Evolutionary conservation across 306 rosid species (phyloP).

Genomic region (Prunus campanulata): DNA sequence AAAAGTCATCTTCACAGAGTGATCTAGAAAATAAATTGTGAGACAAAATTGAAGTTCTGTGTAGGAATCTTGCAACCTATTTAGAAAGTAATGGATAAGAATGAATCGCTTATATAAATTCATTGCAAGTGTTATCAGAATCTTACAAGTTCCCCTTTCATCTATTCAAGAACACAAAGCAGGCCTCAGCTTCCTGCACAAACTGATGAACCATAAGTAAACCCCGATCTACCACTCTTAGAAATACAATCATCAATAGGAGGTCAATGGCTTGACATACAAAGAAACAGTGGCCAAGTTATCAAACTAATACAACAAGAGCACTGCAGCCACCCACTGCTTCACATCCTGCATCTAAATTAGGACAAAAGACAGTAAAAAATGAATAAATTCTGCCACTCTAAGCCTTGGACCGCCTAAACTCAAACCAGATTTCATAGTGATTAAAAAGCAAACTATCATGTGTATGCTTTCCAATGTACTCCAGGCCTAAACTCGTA

Average conservation of each 20-base stretch:
- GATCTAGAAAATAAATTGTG: too few species aligned
- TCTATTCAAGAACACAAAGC: conserved; percentile 12
- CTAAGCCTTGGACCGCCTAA: conserved; percentile 54
- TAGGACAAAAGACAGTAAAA: not conserved
- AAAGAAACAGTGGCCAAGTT: conserved; percentile 15
- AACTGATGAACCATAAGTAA: conserved; percentile 13
- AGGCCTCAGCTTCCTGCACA: conserved; percentile 21
- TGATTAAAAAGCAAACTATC: conserved; percentile 89
- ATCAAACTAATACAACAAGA: conserved; percentile 11
- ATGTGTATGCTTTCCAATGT: conserved; percentile 72
- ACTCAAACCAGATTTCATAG: conserved; percentile 88
- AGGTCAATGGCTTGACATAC: conserved; percentile 8
- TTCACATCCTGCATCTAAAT: conserved; percentile 10
- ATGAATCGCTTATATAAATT: not conserved
- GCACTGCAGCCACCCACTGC: conserved; percentile 22
- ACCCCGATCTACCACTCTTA: conserved; percentile 12
- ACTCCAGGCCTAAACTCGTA: conserved; percentile 70
- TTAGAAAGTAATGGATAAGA: not conserved
- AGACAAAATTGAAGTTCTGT: not conserved
- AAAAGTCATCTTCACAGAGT: too few species aligned
- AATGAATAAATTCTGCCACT: conserved; percentile 4
- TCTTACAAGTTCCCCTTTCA: conserved; percentile 17
- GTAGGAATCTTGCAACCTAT: not conserved
- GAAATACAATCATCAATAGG: conserved; percentile 18
- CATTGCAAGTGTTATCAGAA: conserved; percentile 5